Base-by-base conservation (phyloP, 164 flowering plant species). In the Cinnamomum micranthum region DNA sequence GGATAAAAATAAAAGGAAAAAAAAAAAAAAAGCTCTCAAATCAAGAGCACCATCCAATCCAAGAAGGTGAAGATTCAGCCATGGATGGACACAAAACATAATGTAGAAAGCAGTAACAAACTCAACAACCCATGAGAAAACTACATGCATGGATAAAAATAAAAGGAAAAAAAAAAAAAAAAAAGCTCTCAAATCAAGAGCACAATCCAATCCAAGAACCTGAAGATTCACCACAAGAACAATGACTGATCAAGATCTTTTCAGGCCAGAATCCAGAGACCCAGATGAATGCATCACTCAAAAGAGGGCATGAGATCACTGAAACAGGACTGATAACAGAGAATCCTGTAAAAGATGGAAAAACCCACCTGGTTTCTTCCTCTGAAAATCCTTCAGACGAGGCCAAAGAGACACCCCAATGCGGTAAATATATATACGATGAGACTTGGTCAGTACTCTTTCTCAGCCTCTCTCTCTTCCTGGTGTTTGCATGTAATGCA, bases 401-500 rank as follows among this genome's bases (percentile, higher is more conserved):
- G 66, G 68, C 14, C 41, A 71, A 55, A 55, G 73, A 74, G 70
- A 71, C 70, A 77, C 77, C 77, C 74, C 80, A 85, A 64, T 73
- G 79, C 50, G 74, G 82, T 74, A 80, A 79, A 78, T 68, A 50
- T 76, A 75, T 71, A 71, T 71, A 71, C 72, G 73, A 71, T 74
- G 70, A 82, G 79, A 80, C 90, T 89, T 86, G 82, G 63, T 52
- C 78, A 60, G 81, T 78, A 89, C 87, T 71, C 76, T 76, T 79
- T 69, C 73, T 4, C 33, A 31, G 5, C 73, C 80, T 78, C 76
- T 73, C 80, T 70, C 77, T 73, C 78, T 77, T 65, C 23, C 50
- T 65, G 33, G 59, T 47, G 33, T 41, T 73, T 75, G 25, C 71
- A 41, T 85, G 41, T 23, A 28, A 51, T 52, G 84, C 88, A 87